A percentile compares a stretch with the other conserved stretches of the same genome.
Conservation (phyloP, 208 protist species). For the Leishmania braziliensis region DNA sequence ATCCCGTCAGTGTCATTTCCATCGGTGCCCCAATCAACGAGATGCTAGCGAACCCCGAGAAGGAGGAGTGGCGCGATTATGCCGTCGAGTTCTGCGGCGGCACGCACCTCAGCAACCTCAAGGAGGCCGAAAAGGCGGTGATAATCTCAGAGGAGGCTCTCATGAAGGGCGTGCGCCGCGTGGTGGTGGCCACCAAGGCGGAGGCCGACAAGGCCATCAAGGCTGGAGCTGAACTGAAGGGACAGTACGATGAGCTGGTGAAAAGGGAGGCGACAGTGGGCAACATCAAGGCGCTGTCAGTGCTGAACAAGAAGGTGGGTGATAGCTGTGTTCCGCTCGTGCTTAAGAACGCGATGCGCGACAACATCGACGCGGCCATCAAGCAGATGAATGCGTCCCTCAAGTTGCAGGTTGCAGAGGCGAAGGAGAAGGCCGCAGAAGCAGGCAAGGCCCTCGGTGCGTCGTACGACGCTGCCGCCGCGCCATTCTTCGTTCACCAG, state of each 20-base stretch:
- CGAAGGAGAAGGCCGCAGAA: slow-evolving; percentile 71
- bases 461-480: slow-evolving; percentile 39
- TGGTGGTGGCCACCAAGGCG: slow-evolving; percentile 79
- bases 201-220: slow-evolving; percentile 61
- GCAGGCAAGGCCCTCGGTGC: slow-evolving; percentile 60
- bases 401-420: slow-evolving; percentile 63
- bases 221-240: slow-evolving; percentile 48
- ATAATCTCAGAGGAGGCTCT: slow-evolving; percentile 95
- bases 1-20: slow-evolving; percentile 98
- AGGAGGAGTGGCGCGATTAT: slow-evolving; percentile 86
- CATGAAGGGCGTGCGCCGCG: slow-evolving; percentile 92
- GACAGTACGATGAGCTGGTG: slow-evolving; percentile 58
- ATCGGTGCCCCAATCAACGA: slow-evolving; percentile 93
- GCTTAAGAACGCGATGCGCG: slow-evolving; percentile 80
- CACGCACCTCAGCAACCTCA: slow-evolving; percentile 92
- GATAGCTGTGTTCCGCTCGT: slow-evolving; percentile 79
- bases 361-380: slow-evolving; percentile 81
- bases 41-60: slow-evolving; percentile 89
- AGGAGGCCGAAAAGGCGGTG: slow-evolving; percentile 88
- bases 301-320: slow-evolving; percentile 90
- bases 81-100: slow-evolving; percentile 98
- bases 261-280: slow-evolving; percentile 40
- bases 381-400: slow-evolving; percentile 69
- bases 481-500: slow-evolving; percentile 56
- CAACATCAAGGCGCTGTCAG: slow-evolving; percentile 85